Percentiles rank a stretch among this genome's conserved stretches.
Evolutionary conservation across 208 protist species (phyloP).

Genomic region (Jaenimonas drosophilae): DNA sequence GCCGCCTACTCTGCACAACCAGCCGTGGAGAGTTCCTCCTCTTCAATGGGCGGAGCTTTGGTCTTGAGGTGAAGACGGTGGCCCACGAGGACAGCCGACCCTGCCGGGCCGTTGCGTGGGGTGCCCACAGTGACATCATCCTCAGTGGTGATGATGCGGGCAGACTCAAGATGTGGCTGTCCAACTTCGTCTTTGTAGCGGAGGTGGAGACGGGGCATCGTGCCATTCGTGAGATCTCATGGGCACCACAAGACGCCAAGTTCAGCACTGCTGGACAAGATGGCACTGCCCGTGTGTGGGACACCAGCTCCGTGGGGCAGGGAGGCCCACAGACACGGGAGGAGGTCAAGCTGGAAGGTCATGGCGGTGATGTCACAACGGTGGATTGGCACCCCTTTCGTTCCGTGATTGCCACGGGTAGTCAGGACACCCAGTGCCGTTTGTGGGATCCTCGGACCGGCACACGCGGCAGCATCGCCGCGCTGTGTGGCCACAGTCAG

Average conservation of each 20-base stretch:
- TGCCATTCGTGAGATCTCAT: slow-evolving; percentile 64
- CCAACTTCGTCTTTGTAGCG: slow-evolving; percentile 67
- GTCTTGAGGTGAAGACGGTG: slow-evolving; percentile 79
- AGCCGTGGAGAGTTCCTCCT: slow-evolving; percentile 76
- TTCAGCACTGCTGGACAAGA: slow-evolving; percentile 81
- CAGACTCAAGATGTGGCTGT: slow-evolving; percentile 77
- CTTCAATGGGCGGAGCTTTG: slow-evolving; percentile 82
- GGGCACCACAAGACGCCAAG: slow-evolving; percentile 72
- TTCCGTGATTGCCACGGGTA: slow-evolving; percentile 79
- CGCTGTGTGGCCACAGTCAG: slow-evolving; percentile 75
- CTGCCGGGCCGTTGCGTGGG: slow-evolving; percentile 74
- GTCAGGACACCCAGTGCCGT: slow-evolving; percentile 74
- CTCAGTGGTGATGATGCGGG: slow-evolving; percentile 77
- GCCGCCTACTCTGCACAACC: slow-evolving; percentile 73
- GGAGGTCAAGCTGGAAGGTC: slow-evolving; percentile 81
- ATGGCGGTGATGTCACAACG: slow-evolving; percentile 81
- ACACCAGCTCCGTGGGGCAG: slow-evolving; percentile 10
- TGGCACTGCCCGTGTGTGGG: slow-evolving; percentile 77
- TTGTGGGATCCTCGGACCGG: slow-evolving; percentile 83
- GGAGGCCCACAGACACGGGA: slow-evolving; percentile 9
- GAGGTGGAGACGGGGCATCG: slow-evolving; percentile 77
- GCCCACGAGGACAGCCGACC: slow-evolving; percentile 72
- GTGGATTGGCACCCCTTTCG: slow-evolving; percentile 79
- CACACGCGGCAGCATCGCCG: slow-evolving; percentile 57
- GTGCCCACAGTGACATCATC: slow-evolving; percentile 67